Evolutionary conservation across 177 flowering plant genomes (phyloP).

Genomic region (Vitis hybrid): DNA sequence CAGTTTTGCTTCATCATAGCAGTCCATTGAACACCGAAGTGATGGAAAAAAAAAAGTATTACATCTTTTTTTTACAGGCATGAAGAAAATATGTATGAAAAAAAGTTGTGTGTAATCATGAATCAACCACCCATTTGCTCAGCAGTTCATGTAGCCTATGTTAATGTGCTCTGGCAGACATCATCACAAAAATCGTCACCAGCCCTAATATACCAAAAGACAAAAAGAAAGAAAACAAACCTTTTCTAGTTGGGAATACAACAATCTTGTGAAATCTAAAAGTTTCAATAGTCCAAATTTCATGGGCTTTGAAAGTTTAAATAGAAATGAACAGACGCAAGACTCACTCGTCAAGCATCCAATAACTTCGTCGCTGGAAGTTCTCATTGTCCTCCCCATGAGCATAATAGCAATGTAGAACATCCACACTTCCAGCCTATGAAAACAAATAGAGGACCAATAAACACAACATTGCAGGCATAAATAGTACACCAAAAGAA

Average conservation of each 20-base stretch:
- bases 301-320: neutral
- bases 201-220: neutral
- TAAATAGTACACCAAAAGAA: neutral
- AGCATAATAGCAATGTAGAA: conserved; percentile 93
- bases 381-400: conserved; percentile 88
- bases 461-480: conserved; percentile 3
- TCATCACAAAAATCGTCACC: neutral
- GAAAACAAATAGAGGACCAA: conserved; percentile 11
- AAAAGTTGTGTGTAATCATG: too few relatives aligned
- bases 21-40: too few relatives aligned
- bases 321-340: conserved; percentile 1
- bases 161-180: neutral
- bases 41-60: neutral
- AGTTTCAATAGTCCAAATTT: neutral
- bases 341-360: conserved; percentile 91
- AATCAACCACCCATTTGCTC: neutral
- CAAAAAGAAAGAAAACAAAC: neutral
- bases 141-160: neutral
- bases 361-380: conserved; percentile 88
- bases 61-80: neutral
- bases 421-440: conserved; percentile 89
- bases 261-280: neutral
- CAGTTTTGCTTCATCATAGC: too few relatives aligned
- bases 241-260: neutral
- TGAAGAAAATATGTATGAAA: neutral